phyloP scores from a whole-genome alignment of 2,329 filamentous ascomycete species.

The Botrytis fragariae region DNA sequence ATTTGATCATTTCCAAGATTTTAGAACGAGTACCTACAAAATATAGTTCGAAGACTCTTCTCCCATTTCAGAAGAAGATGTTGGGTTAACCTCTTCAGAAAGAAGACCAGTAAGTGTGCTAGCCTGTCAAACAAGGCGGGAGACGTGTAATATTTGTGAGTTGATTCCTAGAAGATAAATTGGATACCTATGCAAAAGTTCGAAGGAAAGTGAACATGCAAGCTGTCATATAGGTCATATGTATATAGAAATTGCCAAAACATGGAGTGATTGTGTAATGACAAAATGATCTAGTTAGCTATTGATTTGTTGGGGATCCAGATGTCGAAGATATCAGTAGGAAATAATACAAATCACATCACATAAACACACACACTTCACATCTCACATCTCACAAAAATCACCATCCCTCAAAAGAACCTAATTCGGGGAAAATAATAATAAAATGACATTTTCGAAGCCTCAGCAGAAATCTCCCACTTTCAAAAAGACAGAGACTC shows the following conservation, averaged over 20 bases:
- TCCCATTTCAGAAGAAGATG: not conserved
- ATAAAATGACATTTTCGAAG: not conserved
- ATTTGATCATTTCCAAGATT: not conserved
- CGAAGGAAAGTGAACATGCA: not conserved
- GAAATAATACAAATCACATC: not conserved
- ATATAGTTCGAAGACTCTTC: not conserved
- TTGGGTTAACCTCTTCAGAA: not conserved
- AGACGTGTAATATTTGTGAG: not conserved
- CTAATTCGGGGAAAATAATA: not conserved
- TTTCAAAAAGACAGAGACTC: not conserved
- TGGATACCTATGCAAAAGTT: not conserved
- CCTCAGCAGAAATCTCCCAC: not conserved
- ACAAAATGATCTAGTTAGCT: too few relatives aligned
- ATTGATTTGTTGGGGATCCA: not conserved
- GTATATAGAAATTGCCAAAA: not conserved
- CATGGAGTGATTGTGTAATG: not conserved
- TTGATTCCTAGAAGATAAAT: not conserved
- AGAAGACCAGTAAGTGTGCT: not conserved
- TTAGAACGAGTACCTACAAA: not conserved
- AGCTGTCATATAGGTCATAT: not conserved
- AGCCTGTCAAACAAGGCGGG: not conserved
- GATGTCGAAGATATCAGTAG: not conserved
- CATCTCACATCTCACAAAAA: not conserved
- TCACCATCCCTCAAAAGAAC: too few relatives aligned
- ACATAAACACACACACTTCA: not conserved